Evolutionary conservation across 2,329 filamentous ascomycete species (phyloP).

Genomic region (Fusarium ambrosium): DNA sequence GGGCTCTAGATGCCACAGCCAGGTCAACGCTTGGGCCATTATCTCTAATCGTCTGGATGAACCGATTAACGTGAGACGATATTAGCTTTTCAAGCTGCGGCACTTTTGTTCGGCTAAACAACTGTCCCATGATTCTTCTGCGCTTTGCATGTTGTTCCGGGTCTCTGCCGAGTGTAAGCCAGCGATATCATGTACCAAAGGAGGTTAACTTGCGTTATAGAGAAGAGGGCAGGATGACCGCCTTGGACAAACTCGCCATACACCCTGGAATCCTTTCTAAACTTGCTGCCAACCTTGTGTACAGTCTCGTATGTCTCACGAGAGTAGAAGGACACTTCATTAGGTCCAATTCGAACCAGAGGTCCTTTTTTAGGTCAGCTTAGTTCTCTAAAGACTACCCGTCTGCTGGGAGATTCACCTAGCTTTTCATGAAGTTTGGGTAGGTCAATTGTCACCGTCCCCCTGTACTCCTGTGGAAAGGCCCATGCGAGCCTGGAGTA

Average conservation of each 20-base stretch:
- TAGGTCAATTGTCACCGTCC: constrained; percentile 38
- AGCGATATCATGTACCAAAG: too few relatives aligned
- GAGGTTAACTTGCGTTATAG: constrained; percentile 37
- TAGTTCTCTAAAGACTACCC: rapidly evolving
- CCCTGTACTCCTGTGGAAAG: constrained; percentile 40
- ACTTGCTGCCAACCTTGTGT: constrained; percentile 44
- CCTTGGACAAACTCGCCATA: constrained; percentile 49
- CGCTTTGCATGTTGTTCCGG: constrained; percentile 46
- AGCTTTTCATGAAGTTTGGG: constrained; percentile 42
- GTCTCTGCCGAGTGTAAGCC: constrained; percentile 29
- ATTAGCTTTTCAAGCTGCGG: constrained; percentile 43
- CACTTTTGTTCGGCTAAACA: constrained; percentile 48
- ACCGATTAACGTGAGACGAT: constrained; percentile 34
- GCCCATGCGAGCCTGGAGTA: constrained; percentile 43
- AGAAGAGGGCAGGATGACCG: constrained; percentile 47
- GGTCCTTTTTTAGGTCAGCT: constrained; percentile 22
- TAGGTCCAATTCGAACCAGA: constrained; percentile 40
- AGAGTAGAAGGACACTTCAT: constrained; percentile 47
- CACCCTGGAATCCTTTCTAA: constrained; percentile 43
- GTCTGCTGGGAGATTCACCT: constrained; percentile 7
- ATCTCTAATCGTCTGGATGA: constrained; percentile 18
- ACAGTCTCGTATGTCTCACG: constrained; percentile 43
- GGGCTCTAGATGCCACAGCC: constrained; percentile 14
- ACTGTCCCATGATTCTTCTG: constrained; percentile 47
- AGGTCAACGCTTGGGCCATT: not conserved